Conservation (phyloP, 495 filamentous ascomycete genomes). For the Aspergillus avenaceus region DNA sequence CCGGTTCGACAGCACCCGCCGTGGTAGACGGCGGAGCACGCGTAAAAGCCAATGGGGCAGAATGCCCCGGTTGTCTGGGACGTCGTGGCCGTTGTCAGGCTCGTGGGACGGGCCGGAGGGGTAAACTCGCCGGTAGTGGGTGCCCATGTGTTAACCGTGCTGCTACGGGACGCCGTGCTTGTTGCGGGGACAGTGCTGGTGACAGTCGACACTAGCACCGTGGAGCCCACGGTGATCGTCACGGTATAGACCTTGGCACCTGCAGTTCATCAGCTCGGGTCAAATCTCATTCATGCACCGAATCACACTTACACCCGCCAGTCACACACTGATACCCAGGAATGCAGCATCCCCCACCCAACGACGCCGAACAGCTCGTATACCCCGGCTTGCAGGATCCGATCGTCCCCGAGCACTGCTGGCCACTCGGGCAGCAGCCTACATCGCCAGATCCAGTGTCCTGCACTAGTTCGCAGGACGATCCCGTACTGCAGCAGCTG, state of each 20-base stretch:
- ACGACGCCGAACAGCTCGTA: constrained; percentile 58
- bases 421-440: constrained; percentile 78
- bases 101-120: constrained; percentile 49
- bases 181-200: constrained; percentile 34
- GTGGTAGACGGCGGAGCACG: constrained; percentile 59
- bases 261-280: constrained; percentile 15
- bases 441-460: constrained; percentile 73
- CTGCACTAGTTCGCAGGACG: constrained; percentile 67
- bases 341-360: constrained; percentile 87
- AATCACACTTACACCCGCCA: constrained; percentile 65
- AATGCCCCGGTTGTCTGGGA: constrained; percentile 33
- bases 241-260: constrained; percentile 43
- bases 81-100: constrained; percentile 29
- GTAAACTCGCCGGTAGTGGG: constrained; percentile 25
- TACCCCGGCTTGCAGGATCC: constrained; percentile 60
- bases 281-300: background rate
- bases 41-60: constrained; percentile 75
- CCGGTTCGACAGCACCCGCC: constrained; percentile 81
- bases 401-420: constrained; percentile 63
- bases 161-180: constrained; percentile 21
- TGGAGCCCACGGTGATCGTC: constrained; percentile 44
- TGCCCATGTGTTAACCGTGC: constrained; percentile 12
- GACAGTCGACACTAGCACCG: constrained; percentile 36
- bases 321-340: constrained; percentile 73
- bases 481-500: constrained; percentile 67